Conservation (phyloP, 345 rosid genomes). For the Hypericum perforatum region DNA sequence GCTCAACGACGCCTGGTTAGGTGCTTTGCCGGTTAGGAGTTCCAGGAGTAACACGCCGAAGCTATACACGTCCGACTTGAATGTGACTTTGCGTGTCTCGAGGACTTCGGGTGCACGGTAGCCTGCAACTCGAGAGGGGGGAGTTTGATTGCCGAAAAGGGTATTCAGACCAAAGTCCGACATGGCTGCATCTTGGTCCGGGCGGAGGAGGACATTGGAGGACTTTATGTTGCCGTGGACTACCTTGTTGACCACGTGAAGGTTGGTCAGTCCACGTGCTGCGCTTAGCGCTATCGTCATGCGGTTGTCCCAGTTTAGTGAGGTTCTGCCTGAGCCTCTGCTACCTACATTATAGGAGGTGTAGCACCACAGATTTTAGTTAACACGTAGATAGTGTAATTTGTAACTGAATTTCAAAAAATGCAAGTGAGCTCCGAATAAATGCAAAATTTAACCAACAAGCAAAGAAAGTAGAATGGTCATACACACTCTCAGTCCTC, state of each 20-base stretch:
- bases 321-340: conserved; percentile 85
- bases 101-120: conserved; percentile 88
- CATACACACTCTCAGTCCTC: no score
- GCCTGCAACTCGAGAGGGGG: conserved; percentile 69
- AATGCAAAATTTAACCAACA: no score
- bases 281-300: conserved; percentile 64
- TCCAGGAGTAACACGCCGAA: conserved; percentile 83
- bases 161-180: conserved; percentile 87
- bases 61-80: conserved; percentile 91
- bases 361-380: no score
- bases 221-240: conserved; percentile 91
- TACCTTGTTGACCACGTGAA: conserved; percentile 55
- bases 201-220: conserved; percentile 71
- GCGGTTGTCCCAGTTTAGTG: conserved; percentile 86
- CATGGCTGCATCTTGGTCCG: conserved; percentile 52
- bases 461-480: no score
- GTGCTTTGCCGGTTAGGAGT: conserved; percentile 82
- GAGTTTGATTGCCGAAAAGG: conserved; percentile 46
- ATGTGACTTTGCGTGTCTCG: conserved; percentile 64
- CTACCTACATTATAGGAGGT: conserved; percentile 46
- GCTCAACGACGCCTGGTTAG: conserved; percentile 87
- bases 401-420: no score
- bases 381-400: no score
- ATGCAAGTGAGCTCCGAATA: no score
- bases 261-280: conserved; percentile 68